Evolutionary conservation across 192 early-diverging fungal species (phyloP).

Genomic region (Coemansia sp.): DNA sequence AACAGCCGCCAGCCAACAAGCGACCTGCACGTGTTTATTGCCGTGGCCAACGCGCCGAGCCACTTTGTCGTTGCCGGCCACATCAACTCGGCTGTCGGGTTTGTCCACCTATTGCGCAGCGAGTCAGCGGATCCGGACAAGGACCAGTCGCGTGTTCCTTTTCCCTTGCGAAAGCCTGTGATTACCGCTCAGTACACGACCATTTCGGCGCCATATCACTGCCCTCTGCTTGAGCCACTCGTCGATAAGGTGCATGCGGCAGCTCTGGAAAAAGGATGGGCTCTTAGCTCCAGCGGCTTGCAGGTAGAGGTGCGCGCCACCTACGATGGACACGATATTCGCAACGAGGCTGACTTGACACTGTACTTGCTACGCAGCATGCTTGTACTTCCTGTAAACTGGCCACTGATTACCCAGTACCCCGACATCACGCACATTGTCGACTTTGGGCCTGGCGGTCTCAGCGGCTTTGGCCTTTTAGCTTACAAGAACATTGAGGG

Average conservation of each 20-base stretch:
- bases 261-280: conserved; percentile 27
- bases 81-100: background rate
- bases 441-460: conserved; percentile 90
- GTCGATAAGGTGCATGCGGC: background rate
- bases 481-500: conserved; percentile 88
- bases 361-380: conserved; percentile 63
- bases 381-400: conserved; percentile 63
- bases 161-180: conserved; percentile 74
- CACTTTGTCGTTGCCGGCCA: conserved; percentile 29
- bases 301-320: conserved; percentile 70
- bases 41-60: conserved; percentile 18
- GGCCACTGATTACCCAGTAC: conserved; percentile 59
- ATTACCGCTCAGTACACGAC: conserved; percentile 77
- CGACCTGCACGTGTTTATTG: conserved; percentile 12
- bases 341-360: conserved; percentile 58
- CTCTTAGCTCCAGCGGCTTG: conserved; percentile 13
- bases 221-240: background rate
- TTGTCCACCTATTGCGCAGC: conserved; percentile 1
- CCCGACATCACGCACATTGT: conserved; percentile 77
- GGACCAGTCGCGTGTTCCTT: conserved; percentile 72
- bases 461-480: conserved; percentile 78
- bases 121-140: conserved; percentile 8
- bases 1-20: conserved; percentile 6
- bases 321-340: conserved; percentile 76
- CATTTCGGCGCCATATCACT: conserved; percentile 80